These are phyloP conservation scores for Selaginella tamariscina DNA, from an alignment of 75 land plant species.

Conservation along the genomic window DNA sequence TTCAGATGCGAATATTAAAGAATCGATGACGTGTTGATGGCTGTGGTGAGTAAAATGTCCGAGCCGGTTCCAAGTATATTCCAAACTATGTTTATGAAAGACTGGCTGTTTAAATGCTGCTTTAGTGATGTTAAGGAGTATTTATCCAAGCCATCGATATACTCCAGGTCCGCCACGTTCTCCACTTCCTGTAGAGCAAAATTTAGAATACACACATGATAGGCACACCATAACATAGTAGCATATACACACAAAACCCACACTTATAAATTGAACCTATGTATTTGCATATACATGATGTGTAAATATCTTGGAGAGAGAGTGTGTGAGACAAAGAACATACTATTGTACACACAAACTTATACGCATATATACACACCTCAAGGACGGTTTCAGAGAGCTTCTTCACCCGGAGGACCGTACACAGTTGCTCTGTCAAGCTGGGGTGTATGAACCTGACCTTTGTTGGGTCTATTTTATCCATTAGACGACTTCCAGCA, in stretches of 20 bases:
- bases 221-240: too few species aligned
- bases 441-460: constrained; percentile 76
- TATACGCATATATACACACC: too few species aligned
- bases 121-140: constrained; percentile 28
- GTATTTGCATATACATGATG: too few species aligned
- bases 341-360: too few species aligned
- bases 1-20: constrained; percentile 37
- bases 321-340: too few species aligned
- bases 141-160: constrained; percentile 39
- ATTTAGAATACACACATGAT: constrained; percentile 10
- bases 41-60: constrained; percentile 17
- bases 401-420: constrained; percentile 58
- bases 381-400: constrained; percentile 77
- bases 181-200: constrained; percentile 51
- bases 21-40: constrained; percentile 21
- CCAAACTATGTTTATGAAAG: constrained; percentile 47
- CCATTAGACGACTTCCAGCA: constrained; percentile 46
- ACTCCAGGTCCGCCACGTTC: constrained; percentile 30
- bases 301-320: too few species aligned
- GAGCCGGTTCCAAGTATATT: constrained; percentile 26
- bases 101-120: constrained; percentile 40
- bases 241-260: too few species aligned
- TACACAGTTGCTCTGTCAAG: constrained; percentile 45
- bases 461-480: constrained; percentile 60
- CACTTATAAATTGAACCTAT: too few species aligned